phyloP scores from a whole-genome alignment of 1,284 basidiomycete genomes.

The Papiliotrema nemorosa region DNA sequence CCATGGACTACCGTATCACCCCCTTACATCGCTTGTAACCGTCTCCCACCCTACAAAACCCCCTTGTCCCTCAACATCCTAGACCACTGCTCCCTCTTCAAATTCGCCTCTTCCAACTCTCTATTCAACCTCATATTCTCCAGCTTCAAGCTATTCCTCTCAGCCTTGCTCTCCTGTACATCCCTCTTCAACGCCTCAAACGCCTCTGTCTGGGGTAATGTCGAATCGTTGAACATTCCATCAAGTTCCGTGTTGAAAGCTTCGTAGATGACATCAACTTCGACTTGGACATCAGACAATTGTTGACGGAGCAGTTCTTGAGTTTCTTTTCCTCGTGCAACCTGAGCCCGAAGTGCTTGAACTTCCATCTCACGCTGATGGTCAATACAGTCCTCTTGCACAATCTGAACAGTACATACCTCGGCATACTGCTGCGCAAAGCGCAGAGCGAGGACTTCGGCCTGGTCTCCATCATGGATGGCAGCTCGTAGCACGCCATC shows the following conservation, averaged over 20 bases:
- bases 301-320: conserved; percentile 71
- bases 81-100: conserved; percentile 75
- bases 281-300: conserved; percentile 68
- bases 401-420: conserved; percentile 9
- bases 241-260: conserved; percentile 89
- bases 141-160: conserved; percentile 64
- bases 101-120: conserved; percentile 65
- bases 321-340: conserved; percentile 66
- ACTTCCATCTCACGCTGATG: conserved; percentile 56
- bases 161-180: conserved; percentile 66
- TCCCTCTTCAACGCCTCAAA: conserved; percentile 70
- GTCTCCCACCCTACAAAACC: conserved; percentile 30
- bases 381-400: neutral
- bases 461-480: conserved; percentile 24
- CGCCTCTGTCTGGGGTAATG: conserved; percentile 72
- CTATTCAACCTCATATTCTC: conserved; percentile 76
- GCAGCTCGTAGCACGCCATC: conserved; percentile 27
- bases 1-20: neutral
- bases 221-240: conserved; percentile 75
- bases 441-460: conserved; percentile 8
- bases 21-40: too few relatives aligned
- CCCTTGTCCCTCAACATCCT: conserved; percentile 62
- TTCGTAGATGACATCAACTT: conserved; percentile 87
- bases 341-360: conserved; percentile 60
- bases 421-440: conserved; percentile 12